Evolutionary conservation across 139 green algal species (phyloP).

Genomic region (Diplosphaera chodatii): DNA sequence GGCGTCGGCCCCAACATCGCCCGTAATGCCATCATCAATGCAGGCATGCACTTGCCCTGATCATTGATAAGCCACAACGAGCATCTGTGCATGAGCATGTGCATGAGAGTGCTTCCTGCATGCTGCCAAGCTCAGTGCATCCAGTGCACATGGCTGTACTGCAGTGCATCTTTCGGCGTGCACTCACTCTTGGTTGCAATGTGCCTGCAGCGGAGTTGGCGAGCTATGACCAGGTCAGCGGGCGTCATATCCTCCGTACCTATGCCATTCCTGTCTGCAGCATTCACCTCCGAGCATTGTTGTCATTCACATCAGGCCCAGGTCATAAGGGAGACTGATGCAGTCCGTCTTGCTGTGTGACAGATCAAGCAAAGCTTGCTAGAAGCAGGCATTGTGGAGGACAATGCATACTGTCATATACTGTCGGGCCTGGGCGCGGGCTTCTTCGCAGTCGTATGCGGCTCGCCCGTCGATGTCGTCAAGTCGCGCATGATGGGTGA

Average conservation of each 20-base stretch:
- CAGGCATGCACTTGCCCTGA: conserved; percentile 21
- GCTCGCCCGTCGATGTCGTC: conserved; percentile 96
- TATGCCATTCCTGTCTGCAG: too few species aligned
- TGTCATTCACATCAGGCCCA: too few species aligned
- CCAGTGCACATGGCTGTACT: too few species aligned
- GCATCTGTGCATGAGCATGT: too few species aligned
- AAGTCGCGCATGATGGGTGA: conserved; percentile 94
- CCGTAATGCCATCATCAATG: conserved; percentile 97
- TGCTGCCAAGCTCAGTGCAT: too few species aligned
- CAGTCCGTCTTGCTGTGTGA: background rate
- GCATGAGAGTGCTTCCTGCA: too few species aligned
- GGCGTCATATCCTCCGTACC: too few species aligned
- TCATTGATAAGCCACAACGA: too few species aligned
- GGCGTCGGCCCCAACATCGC: conserved; percentile 93
- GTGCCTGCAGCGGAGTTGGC: conserved; percentile 86
- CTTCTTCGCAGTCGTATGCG: conserved; percentile 90
- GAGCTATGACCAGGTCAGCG: conserved; percentile 84
- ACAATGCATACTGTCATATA: conserved; percentile 77
- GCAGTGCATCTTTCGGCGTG: too few species aligned
- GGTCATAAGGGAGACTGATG: too few species aligned
- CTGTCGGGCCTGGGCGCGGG: conserved; percentile 79
- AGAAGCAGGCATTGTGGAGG: conserved; percentile 41
- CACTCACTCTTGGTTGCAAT: too few species aligned
- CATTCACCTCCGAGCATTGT: too few species aligned
- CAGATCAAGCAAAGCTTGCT: conserved; percentile 75